Evolutionary conservation across 305 asterid genomes (phyloP), one percentile per base, ranked within the genome.

Genomic region (Fraxinus latifolia): DNA sequence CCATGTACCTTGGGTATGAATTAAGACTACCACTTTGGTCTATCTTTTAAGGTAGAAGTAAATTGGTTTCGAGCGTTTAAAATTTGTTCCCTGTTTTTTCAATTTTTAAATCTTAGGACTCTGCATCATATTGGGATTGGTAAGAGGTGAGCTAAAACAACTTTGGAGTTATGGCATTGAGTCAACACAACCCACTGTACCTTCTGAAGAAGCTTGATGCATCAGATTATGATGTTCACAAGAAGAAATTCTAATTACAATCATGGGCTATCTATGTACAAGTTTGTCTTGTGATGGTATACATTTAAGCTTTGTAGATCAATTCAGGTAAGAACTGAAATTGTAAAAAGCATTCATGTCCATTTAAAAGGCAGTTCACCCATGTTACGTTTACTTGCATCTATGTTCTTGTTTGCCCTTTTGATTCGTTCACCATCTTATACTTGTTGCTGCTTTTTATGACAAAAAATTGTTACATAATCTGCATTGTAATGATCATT

Each of bases 1-100:
- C 99, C 99, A 0, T 95, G 97, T 82, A 94, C 99, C 80, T 83
- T 95, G 73, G 98, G 99, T 95, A 89, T 78, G 84, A 34, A 75
- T 77, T 47, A 58, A 75, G 12, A 70, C 39, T 65, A 21, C 73
- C 47, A 9, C 77, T 70, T 70, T n/a, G 11, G 14, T 70, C 76
- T 14, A 15, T 32, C 76, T 70, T 65, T 32, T 15, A 70, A 31
- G 17, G 15, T 67, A 27, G 74, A 31, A 70, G 42, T 70, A 70
- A 32, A 14, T 70, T 70, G 17, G 23, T 31, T 70, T 70, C 25
- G 0, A 6, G 44, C 2, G 12, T 70, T n/a, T 32, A 12, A 70
- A 70, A 29, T 25, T 68, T 12, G 75, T 68, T 29, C 9, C 11
- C 21, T 70, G 14, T 15, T 70, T 12, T 32, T 70, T 15, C 31